Conservation (phyloP, 73 alveolate species). For the Paramecium sonneborni region DNA sequence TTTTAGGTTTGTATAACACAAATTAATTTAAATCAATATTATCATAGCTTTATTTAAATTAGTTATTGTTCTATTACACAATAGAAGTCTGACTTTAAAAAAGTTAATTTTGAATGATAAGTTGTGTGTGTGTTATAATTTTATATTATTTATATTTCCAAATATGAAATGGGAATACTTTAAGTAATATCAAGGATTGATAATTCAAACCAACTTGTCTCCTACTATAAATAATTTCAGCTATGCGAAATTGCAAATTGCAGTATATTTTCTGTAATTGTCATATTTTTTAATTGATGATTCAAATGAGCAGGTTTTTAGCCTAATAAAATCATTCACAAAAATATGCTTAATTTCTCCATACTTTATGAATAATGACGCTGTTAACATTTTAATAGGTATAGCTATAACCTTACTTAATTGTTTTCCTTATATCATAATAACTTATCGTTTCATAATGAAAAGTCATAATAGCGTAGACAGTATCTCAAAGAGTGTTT, state of each 20-base stretch:
- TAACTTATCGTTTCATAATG: not conserved
- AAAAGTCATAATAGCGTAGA: not conserved
- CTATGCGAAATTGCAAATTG: not conserved
- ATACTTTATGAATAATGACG: not conserved
- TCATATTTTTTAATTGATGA: not conserved
- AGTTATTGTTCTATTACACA: not conserved
- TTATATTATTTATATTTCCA: not conserved
- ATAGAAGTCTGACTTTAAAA: not conserved
- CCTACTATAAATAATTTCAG: not conserved
- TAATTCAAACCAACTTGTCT: constrained; percentile 14
- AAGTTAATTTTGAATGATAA: not conserved
- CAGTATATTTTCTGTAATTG: not conserved
- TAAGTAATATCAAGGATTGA: not conserved
- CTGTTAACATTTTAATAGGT: not conserved
- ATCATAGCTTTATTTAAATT: not conserved
- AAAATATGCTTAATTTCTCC: constrained; percentile 17
- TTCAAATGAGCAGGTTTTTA: not conserved
- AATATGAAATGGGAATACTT: constrained; percentile 19
- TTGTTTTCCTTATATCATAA: not conserved
- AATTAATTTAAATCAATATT: not conserved
- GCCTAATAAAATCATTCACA: constrained; percentile 1
- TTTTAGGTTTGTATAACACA: not conserved
- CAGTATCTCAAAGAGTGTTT: constrained; percentile 31
- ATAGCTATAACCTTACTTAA: not conserved
- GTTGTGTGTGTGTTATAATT: not conserved